These are phyloP conservation scores for Iberis pinnata DNA, from an alignment of 345 rosid species.

Conservation along the genomic window DNA sequence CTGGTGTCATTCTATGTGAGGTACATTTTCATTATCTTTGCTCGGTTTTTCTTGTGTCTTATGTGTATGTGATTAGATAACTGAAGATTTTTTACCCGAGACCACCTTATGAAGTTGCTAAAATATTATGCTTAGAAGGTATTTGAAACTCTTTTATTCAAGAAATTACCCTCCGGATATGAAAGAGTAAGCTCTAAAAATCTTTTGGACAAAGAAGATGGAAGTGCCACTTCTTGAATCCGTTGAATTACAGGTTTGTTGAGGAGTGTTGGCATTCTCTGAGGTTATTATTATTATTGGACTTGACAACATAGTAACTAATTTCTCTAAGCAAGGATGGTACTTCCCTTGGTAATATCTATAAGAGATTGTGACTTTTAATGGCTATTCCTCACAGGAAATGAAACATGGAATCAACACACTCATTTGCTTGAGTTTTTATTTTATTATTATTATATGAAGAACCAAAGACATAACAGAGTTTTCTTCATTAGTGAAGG, in stretches of 20 bases:
- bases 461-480: conserved; percentile 75
- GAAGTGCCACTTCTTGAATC: no score
- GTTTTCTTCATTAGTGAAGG: no score
- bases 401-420: no score
- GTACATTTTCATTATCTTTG: no score
- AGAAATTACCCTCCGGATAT: conserved; percentile 41
- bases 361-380: no score
- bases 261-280: conserved; percentile 88
- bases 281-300: conserved; percentile 83
- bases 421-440: no score
- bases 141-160: conserved; percentile 54
- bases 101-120: conserved; percentile 57
- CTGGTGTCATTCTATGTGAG: conserved; percentile 80
- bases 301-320: conserved; percentile 55
- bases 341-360: conserved; percentile 90
- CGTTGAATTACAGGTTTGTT: conserved; percentile 52
- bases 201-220: no score
- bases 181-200: conserved; percentile 89
- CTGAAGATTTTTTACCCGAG: conserved; percentile 81
- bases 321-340: conserved; percentile 81
- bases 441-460: no score
- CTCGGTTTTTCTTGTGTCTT: no score
- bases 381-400: no score
- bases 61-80: conserved; percentile 51
- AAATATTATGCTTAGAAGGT: conserved; percentile 51